phyloP scores from a whole-genome alignment of 352 stramenopile genomes.

The Plasmopara muralis region DNA sequence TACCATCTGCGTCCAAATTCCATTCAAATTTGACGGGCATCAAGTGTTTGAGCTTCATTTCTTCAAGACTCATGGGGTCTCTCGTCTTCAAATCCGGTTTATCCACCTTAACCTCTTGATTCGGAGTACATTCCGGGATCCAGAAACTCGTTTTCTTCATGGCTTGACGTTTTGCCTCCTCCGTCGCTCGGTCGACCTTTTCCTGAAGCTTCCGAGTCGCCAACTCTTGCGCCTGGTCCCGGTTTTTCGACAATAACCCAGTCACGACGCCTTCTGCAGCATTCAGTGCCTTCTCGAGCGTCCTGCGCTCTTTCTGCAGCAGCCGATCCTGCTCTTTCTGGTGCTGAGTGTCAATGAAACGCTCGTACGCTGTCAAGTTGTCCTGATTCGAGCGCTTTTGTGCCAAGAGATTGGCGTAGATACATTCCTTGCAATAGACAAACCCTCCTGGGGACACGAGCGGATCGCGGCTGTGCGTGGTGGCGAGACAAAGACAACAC shows the following conservation, averaged over 20 bases:
- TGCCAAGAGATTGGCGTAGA: slow-evolving; percentile 78
- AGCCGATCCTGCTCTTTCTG: slow-evolving; percentile 43
- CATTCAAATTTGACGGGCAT: slow-evolving; percentile 85
- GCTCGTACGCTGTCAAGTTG: slow-evolving; percentile 53
- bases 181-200: slow-evolving; percentile 69
- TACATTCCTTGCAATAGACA: slow-evolving; percentile 85
- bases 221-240: slow-evolving; percentile 4
- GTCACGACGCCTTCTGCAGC: slow-evolving; percentile 15
- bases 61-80: slow-evolving; percentile 77
- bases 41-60: slow-evolving; percentile 83
- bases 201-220: slow-evolving; percentile 46
- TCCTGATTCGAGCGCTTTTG: slow-evolving; percentile 82
- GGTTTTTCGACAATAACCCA: not conserved
- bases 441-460: slow-evolving; percentile 64
- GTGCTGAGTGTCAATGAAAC: slow-evolving; percentile 43
- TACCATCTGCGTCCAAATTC: slow-evolving; percentile 19
- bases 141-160: slow-evolving; percentile 84
- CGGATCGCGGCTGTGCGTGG: slow-evolving; percentile 46
- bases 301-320: slow-evolving; percentile 40
- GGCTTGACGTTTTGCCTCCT: slow-evolving; percentile 61
- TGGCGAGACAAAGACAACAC: slow-evolving; percentile 72
- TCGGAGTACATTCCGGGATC: slow-evolving; percentile 79
- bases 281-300: slow-evolving; percentile 53
- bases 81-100: slow-evolving; percentile 66
- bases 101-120: slow-evolving; percentile 37